Evolutionary conservation across 2,329 filamentous ascomycete genomes (phyloP).

Genomic region (Pyrenochaeta sp.): DNA sequence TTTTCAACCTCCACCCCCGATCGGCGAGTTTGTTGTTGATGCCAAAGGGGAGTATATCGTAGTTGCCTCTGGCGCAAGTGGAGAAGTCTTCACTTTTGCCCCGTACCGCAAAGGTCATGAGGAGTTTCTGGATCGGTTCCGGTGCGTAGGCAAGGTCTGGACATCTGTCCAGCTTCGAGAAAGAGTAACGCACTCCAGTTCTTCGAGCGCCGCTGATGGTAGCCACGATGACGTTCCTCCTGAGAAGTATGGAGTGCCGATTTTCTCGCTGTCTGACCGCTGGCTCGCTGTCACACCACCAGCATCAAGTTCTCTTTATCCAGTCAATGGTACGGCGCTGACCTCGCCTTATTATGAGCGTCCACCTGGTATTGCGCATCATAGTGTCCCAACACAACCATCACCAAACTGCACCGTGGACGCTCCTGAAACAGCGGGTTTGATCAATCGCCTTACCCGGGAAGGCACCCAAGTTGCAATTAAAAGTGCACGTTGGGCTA

Average conservation of each 20-base stretch:
- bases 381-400: conserved; percentile 75
- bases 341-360: conserved; percentile 60
- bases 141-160: conserved; percentile 90
- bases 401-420: conserved; percentile 73
- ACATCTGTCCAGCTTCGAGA: conserved; percentile 74
- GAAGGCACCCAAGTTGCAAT: conserved; percentile 82
- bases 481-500: conserved; percentile 77
- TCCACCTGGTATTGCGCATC: conserved; percentile 64
- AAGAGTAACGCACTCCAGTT: conserved; percentile 41
- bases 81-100: conserved; percentile 82
- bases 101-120: conserved; percentile 39
- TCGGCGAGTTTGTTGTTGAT: conserved; percentile 76
- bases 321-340: conserved; percentile 72
- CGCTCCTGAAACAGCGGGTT: conserved; percentile 73
- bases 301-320: conserved; percentile 73
- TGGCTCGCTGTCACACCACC: conserved; percentile 83
- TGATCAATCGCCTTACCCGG: conserved; percentile 79
- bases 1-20: conserved; percentile 73
- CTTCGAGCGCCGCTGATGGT: conserved; percentile 48
- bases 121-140: conserved; percentile 54
- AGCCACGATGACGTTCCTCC: conserved; percentile 42
- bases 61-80: conserved; percentile 81
- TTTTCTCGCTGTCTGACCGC: conserved; percentile 73
- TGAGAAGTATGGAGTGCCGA: conserved; percentile 64
- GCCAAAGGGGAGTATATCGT: conserved; percentile 76